These are phyloP conservation scores for Chlamydomonas schloesseri DNA, from an alignment of 139 green algal genomes.

Conservation along the genomic window DNA sequence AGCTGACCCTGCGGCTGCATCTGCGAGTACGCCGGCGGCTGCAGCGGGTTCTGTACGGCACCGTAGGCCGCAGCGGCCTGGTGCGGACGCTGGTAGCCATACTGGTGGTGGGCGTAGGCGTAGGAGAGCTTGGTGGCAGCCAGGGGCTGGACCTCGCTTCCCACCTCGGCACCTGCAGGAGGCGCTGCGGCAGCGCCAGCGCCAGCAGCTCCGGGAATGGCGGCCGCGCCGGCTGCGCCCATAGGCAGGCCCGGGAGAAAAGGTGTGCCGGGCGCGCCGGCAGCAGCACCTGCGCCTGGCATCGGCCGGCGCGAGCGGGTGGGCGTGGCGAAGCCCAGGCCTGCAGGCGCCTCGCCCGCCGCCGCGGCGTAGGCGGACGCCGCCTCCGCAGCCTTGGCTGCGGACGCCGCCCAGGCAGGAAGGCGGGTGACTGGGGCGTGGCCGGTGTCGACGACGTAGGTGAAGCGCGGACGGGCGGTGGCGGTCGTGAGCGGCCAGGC, in stretches of 20 bases:
- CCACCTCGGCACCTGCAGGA: no score
- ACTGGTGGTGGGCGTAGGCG: not conserved
- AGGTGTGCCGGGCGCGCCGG: not conserved
- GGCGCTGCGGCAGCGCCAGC: not conserved
- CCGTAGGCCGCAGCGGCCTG: no score
- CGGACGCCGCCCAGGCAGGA: conserved; percentile 29
- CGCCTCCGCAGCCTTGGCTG: not conserved
- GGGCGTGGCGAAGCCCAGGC: not conserved
- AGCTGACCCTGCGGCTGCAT: not conserved
- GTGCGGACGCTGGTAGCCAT: no score
- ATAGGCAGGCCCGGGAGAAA: no score
- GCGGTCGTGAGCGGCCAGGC: conserved; percentile 9
- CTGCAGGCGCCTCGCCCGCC: not conserved
- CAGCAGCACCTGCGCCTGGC: not conserved
- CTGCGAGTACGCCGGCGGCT: not conserved
- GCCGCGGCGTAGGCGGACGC: conserved; percentile 12
- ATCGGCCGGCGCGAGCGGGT: not conserved
- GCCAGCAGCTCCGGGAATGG: not conserved
- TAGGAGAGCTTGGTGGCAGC: not conserved
- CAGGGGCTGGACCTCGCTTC: not conserved
- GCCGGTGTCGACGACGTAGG: conserved; percentile 8
- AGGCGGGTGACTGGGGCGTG: conserved; percentile 18
- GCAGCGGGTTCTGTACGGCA: not conserved
- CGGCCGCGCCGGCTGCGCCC: not conserved
- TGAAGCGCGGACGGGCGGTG: conserved; percentile 12